These are phyloP conservation scores for Bauhinia variegata DNA, from an alignment of 306 rosid genomes.

Conservation along the genomic window DNA sequence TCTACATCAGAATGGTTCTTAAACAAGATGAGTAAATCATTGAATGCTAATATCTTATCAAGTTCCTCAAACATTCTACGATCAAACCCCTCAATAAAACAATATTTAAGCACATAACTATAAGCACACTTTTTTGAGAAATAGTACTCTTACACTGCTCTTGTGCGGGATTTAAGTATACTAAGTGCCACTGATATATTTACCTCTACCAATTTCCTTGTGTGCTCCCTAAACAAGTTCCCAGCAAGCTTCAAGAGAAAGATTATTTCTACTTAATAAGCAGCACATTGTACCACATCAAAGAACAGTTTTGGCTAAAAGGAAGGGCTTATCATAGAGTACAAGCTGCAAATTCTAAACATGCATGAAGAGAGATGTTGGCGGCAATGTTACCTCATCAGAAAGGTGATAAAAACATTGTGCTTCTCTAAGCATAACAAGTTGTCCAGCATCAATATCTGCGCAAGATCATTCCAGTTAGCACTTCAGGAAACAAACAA, in stretches of 20 bases:
- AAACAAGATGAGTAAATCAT: conserved; percentile 70
- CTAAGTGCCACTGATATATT: conserved; percentile 68
- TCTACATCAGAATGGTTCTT: conserved; percentile 74
- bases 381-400: conserved; percentile 78
- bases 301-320: conserved; percentile 17
- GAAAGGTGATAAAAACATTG: conserved; percentile 67
- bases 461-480: conserved; percentile 36
- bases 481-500: conserved; percentile 31
- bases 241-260: conserved; percentile 72
- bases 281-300: conserved; percentile 24
- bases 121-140: conserved; percentile 14
- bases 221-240: conserved; percentile 73
- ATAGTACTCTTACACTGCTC: conserved; percentile 65
- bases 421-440: conserved; percentile 74
- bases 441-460: conserved; percentile 71
- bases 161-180: conserved; percentile 77
- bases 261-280: conserved; percentile 22
- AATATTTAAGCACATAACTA: conserved; percentile 19
- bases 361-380: neutral
- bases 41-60: conserved; percentile 64
- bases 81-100: conserved; percentile 24
- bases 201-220: conserved; percentile 81
- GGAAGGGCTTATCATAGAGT: conserved; percentile 13
- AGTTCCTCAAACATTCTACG: conserved; percentile 57
- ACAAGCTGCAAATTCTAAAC: neutral